These are phyloP conservation scores for Dryas alaskensis DNA, from an alignment of 306 rosid genomes.

Conservation along the genomic window DNA sequence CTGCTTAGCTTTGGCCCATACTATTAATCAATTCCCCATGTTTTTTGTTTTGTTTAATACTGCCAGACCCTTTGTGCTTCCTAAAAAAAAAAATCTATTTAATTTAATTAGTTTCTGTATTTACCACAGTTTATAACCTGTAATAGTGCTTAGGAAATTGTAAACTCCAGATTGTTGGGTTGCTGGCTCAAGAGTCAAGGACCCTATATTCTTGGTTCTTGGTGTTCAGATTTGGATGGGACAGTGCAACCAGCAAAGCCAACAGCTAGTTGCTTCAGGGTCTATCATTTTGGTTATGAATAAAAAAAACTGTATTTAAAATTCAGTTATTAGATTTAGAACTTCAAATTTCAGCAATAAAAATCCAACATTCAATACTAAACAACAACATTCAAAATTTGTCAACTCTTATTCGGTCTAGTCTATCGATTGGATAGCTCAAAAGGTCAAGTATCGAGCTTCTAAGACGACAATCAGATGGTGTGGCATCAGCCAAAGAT, in stretches of 20 bases:
- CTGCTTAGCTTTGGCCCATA: neutral
- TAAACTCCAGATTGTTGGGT: neutral
- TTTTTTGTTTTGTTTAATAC: constrained; percentile 18
- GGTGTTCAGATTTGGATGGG: constrained; percentile 6
- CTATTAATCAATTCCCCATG: constrained; percentile 21
- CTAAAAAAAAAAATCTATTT: constrained; percentile 17
- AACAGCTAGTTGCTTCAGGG: neutral
- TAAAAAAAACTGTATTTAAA: no score
- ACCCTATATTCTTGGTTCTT: constrained; percentile 23
- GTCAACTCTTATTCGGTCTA: no score
- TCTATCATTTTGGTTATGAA: no score
- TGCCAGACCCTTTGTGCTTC: constrained; percentile 32
- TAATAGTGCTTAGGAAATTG: constrained; percentile 20
- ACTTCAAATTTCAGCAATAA: no score
- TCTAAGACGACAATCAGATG: no score
- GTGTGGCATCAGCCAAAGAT: no score
- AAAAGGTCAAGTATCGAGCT: no score
- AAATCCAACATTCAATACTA: no score
- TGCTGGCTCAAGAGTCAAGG: constrained; percentile 25
- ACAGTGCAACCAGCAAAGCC: neutral
- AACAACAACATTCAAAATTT: no score
- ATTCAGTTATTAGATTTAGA: no score
- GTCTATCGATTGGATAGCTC: no score
- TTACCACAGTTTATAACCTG: constrained; percentile 9
- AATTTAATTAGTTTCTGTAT: neutral